Evolutionary conservation across 768 basidiomycete genomes (phyloP).

Genomic region (Naematelia encephala): DNA sequence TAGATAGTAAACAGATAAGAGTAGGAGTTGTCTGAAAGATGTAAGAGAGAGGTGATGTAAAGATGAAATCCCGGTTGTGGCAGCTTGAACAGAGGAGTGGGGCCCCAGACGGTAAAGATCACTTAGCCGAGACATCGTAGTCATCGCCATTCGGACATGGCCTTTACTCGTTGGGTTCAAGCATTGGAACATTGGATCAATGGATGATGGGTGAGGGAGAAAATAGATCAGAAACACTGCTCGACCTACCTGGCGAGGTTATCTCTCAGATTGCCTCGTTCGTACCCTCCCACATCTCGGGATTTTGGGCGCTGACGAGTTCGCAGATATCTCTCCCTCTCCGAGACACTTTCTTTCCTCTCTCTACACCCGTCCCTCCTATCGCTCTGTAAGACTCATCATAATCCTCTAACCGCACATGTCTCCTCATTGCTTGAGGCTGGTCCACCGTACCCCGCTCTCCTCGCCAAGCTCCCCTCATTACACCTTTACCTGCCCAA

Average conservation of each 20-base stretch:
- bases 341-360: constrained; percentile 29
- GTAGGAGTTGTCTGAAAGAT: neutral
- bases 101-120: constrained; percentile 3
- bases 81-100: neutral
- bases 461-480: constrained; percentile 28
- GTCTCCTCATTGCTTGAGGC: constrained; percentile 18
- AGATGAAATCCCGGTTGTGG: neutral
- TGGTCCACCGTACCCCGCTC: constrained; percentile 34
- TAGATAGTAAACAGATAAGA: neutral
- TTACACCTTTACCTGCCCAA: constrained; percentile 30
- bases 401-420: constrained; percentile 32
- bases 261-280: constrained; percentile 43
- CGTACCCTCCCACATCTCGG: constrained; percentile 7
- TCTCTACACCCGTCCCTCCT: constrained; percentile 33
- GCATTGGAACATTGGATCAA: too few relatives aligned
- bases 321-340: constrained; percentile 34
- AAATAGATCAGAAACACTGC: constrained; percentile 4
- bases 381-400: constrained; percentile 28
- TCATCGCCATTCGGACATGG: neutral
- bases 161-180: too few relatives aligned
- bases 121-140: too few relatives aligned
- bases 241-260: constrained; percentile 42
- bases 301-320: neutral
- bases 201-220: neutral
- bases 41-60: neutral